Conservation (phyloP, 768 basidiomycete genomes). For the Mycena haematopus region DNA sequence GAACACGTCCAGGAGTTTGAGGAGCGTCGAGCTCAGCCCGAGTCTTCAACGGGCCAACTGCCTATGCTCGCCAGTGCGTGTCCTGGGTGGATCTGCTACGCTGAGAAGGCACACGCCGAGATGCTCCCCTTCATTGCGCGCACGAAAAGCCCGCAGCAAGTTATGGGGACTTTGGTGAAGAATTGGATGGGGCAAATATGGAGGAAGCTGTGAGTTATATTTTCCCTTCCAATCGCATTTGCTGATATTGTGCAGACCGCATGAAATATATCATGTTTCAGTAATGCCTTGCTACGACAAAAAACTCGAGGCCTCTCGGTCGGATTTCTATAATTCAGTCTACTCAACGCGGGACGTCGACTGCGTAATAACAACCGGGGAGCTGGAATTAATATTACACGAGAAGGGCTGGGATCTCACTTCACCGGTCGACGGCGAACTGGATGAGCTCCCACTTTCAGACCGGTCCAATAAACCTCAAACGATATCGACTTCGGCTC, state of each 20-base stretch:
- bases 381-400: constrained; percentile 83
- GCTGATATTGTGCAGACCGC: constrained; percentile 57
- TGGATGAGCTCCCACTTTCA: constrained; percentile 36
- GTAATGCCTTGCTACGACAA: constrained; percentile 99
- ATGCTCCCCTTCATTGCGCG: constrained; percentile 89
- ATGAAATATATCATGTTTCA: constrained; percentile 92
- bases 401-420: constrained; percentile 85
- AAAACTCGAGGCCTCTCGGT: constrained; percentile 95
- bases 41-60: constrained; percentile 46
- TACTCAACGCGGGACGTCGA: constrained; percentile 93
- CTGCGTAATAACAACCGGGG: constrained; percentile 96
- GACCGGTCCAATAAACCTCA: constrained; percentile 23
- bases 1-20: constrained; percentile 85
- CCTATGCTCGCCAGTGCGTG: constrained; percentile 97
- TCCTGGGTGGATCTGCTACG: constrained; percentile 99
- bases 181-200: constrained; percentile 77
- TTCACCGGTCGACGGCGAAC: constrained; percentile 58
- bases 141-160: constrained; percentile 92
- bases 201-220: constrained; percentile 66
- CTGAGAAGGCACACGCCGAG: constrained; percentile 95
- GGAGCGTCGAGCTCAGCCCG: constrained; percentile 61
- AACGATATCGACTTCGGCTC: constrained; percentile 27
- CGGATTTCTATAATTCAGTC: constrained; percentile 86
- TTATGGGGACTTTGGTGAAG: constrained; percentile 95
- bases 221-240: constrained; percentile 6